Base-by-base conservation (phyloP, 2,329 filamentous ascomycete species). In the Monosporascus cannonballus region DNA sequence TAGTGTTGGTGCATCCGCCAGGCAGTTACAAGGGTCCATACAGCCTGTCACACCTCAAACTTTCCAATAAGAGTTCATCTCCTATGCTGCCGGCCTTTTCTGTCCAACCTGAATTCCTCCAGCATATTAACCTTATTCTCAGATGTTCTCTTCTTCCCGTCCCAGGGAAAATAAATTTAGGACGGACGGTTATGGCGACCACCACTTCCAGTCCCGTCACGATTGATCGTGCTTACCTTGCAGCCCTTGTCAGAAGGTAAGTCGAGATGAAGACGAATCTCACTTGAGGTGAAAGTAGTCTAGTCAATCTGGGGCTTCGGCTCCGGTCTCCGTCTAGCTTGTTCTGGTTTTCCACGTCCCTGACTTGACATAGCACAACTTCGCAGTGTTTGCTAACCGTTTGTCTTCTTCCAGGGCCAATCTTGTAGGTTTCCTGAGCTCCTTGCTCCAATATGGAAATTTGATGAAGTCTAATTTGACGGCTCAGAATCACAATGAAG, bases 181-280 rank as follows among this genome's bases (percentile, higher is more conserved):
- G 27, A 30, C 27, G 27, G n/a, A 11, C 18, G 24, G 25, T 14
- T 15, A 69, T 69, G 67, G 60, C 61, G 39, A 48, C 57, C 45
- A 53, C 56, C 18, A 48, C 44, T 25, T 36, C 47, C 47, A 51
- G 55, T 39, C 69, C 74, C 58, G 77, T 86, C 49, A 84, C 81
- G 9, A 76, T 86, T 58, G 80, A 81, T 56, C 81, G 77, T 62
- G 67, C 70, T 48, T 81, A 86, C 69, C 81, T 86, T 60, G 78
- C 86, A 61, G 79, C 81, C 53, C 72, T 87, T 47, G 64, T 85
- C 50, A 76, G 78, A 64, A 79, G 81, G 85, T 87, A 69, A 72
- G 77, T 67, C 22, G 41, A 48, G 20, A 44, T 25, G 17, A 7
- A 46, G 20, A 42, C 39, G 17, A 20, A 4, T n/a, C n/a, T 15